Evolutionary conservation across 1,284 basidiomycete genomes (phyloP), one percentile per base, ranked within the genome.

Genomic region (Exobasidium rhododendri): DNA sequence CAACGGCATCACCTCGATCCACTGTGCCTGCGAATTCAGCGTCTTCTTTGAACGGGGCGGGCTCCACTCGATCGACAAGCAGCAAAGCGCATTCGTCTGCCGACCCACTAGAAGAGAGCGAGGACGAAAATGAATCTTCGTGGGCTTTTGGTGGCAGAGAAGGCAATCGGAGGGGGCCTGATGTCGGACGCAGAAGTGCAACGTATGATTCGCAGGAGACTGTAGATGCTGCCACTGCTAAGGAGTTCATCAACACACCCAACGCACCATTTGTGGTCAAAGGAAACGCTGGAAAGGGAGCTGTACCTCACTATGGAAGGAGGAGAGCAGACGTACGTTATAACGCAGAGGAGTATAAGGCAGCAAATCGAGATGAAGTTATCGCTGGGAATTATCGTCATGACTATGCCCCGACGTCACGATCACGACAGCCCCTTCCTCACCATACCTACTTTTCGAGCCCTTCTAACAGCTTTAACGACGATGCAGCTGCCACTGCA

Each of bases 391-490:
- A 46, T 5, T 44, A n/a, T 54, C 40, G 29, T 14, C 53, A 22
- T 51, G 24, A 67, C 51, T 67, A 67, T 30, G 59, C 65, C 2
- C 65, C 65, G 26, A 62, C 59, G 4, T 51, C 54, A 3, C 52
- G 64, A 14, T 56, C 59, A 6, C 22, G 30, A 28, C n/a, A 40
- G 4, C 31, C 75, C 13, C 58, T 78, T 2, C 71, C 77, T 0
- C 74, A 77, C 45, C 72, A 70, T 13, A 74, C 70, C 52, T 77
- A 74, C 61, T 79, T 77, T 54, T 75, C 76, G 14, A 67, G 68
- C 13, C 72, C 76, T 3, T 76, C 75, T 1, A 71, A 70, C 3
- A 75, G 73, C 13, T 76, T 77, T 64, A 76, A 78, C 28, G 72
- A 72, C 4, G 70, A 70, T 2, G 71, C 72, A 13, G 75, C 69